Evolutionary conservation across 805 yeast species (phyloP).

Genomic region (Kodamaea neixiangensis): DNA sequence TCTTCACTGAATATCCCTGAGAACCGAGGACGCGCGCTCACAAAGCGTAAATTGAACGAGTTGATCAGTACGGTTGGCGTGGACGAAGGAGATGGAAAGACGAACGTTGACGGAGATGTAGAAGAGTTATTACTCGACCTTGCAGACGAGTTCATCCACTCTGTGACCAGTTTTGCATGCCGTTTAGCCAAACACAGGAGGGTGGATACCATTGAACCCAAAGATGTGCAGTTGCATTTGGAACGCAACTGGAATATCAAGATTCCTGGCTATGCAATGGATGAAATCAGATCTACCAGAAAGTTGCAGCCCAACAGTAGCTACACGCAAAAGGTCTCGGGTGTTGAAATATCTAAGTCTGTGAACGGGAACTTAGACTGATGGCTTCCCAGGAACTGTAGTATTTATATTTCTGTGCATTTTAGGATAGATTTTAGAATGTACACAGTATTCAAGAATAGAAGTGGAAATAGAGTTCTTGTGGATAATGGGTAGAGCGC

Average conservation of each 20-base stretch:
- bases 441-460: too few species aligned
- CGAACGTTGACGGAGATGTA: conserved; percentile 91
- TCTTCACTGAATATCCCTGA: conserved; percentile 37
- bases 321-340: conserved; percentile 67
- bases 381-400: background rate
- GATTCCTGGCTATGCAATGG: conserved; percentile 90
- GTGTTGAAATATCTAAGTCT: conserved; percentile 64
- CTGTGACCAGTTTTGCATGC: conserved; percentile 92
- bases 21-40: conserved; percentile 77
- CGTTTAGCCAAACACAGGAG: conserved; percentile 93
- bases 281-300: conserved; percentile 79
- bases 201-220: conserved; percentile 80
- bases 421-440: background rate
- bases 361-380: conserved; percentile 50
- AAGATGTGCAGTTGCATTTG: conserved; percentile 87
- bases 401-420: background rate
- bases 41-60: conserved; percentile 87
- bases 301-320: conserved; percentile 66
- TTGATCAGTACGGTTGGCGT: conserved; percentile 79
- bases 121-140: conserved; percentile 87
- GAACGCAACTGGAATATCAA: conserved; percentile 94
- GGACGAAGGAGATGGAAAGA: conserved; percentile 89
- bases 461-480: too few species aligned
- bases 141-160: conserved; percentile 92
- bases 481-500: too few species aligned